Evolutionary conservation across 179 eudicot genomes (phyloP).

Genomic region (Gypsophila paniculata): DNA sequence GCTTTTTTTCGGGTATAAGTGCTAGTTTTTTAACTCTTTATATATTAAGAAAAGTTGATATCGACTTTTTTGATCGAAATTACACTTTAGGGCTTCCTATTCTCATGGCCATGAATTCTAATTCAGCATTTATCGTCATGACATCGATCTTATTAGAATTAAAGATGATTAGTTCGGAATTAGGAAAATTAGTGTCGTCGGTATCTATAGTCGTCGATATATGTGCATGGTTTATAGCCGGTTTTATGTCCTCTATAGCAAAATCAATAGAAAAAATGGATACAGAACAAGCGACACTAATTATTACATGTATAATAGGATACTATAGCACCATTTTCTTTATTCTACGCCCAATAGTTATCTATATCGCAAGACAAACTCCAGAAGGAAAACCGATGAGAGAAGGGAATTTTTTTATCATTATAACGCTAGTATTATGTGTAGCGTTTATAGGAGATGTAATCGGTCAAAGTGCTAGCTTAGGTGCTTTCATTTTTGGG

Average conservation of each 20-base stretch:
- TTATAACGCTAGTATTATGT: conserved; percentile 21
- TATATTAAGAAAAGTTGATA: not conserved
- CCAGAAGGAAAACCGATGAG: conserved; percentile 31
- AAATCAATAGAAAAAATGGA: not conserved
- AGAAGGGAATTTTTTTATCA: conserved; percentile 22
- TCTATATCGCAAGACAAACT: conserved; percentile 17
- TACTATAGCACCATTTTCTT: conserved; percentile 22
- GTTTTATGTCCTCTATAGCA: conserved; percentile 10
- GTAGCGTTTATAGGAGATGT: conserved; percentile 24
- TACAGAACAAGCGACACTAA: not conserved
- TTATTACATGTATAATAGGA: not conserved
- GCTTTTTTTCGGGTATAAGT: conserved; percentile 2
- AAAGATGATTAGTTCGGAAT: conserved; percentile 35
- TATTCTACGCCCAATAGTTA: conserved; percentile 20
- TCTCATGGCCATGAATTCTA: conserved; percentile 16
- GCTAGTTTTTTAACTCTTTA: conserved; percentile 13
- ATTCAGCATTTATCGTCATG: conserved; percentile 30
- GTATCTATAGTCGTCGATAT: conserved; percentile 27
- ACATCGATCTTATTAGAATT: conserved; percentile 29
- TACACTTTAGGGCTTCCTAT: conserved; percentile 15
- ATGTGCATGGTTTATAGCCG: conserved; percentile 19
- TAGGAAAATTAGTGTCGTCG: conserved; percentile 35
- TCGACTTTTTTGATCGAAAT: not conserved
- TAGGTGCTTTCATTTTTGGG: conserved; percentile 26
- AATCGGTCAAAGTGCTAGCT: conserved; percentile 25